These are phyloP conservation scores for Yamadazyma sp. DNA, from an alignment of 805 yeast species.

Conservation along the genomic window DNA sequence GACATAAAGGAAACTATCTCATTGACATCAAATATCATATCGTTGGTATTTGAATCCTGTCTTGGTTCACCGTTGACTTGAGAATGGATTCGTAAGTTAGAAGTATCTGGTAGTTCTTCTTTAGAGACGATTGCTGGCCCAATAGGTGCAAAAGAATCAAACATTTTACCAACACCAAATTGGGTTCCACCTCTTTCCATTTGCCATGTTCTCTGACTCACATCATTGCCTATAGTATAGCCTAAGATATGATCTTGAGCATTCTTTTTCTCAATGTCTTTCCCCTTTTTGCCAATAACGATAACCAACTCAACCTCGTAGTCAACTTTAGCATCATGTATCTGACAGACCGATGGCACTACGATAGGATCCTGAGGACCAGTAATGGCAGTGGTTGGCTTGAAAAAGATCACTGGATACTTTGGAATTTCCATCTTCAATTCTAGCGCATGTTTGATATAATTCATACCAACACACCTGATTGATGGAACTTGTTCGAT, in stretches of 20 bases:
- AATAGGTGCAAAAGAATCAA: slow-evolving; percentile 57
- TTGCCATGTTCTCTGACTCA: slow-evolving; percentile 60
- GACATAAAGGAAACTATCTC: slow-evolving; percentile 47
- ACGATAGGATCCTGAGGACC: slow-evolving; percentile 44
- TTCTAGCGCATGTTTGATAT: slow-evolving; percentile 43
- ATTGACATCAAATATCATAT: slow-evolving; percentile 48
- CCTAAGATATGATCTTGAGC: slow-evolving; percentile 52
- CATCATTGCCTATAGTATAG: slow-evolving; percentile 55
- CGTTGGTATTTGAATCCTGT: slow-evolving; percentile 47
- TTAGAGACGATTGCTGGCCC: slow-evolving; percentile 53
- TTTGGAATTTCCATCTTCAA: slow-evolving; percentile 42
- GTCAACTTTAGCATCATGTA: slow-evolving; percentile 41
- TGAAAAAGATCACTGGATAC: slow-evolving; percentile 51
- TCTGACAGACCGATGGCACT: slow-evolving; percentile 37
- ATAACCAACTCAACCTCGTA: slow-evolving; percentile 56
- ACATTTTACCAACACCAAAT: slow-evolving; percentile 52
- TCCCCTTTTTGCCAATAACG: slow-evolving; percentile 52
- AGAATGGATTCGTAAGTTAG: slow-evolving; percentile 36
- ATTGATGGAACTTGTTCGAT: slow-evolving; percentile 25
- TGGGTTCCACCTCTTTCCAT: slow-evolving; percentile 51
- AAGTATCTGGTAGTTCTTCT: slow-evolving; percentile 29
- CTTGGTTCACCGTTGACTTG: slow-evolving; percentile 48
- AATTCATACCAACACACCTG: slow-evolving; percentile 54
- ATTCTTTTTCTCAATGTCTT: slow-evolving; percentile 39
- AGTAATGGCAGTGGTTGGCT: slow-evolving; percentile 46